Evolutionary conservation across 805 yeast genomes (phyloP), one percentile per base, ranked within the genome.

Genomic region (Ogataea parapolymorpha): DNA sequence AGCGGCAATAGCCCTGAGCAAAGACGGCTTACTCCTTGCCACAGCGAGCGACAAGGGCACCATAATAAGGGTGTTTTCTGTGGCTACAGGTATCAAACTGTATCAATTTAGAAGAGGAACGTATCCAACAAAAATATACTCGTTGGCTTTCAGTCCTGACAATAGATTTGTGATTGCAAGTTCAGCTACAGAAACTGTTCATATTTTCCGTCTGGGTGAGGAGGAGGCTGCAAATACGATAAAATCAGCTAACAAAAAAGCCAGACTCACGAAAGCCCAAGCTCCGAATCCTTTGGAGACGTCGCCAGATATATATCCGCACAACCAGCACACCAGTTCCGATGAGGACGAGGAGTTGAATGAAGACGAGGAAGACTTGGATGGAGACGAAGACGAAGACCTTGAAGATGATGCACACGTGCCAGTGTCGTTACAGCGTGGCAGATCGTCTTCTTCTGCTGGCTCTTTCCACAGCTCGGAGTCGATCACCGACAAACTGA

Each of bases 31-130:
- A 1, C 66, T 89, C 46, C 70, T 91, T 36, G 96, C 97, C 1
- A 88, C 97, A 0, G 95, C 97, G 9, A 87, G 96, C 2, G 85
- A 78, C 41, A 87, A 87, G 58, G 99, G 99, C 3, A 90, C 98
- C 0, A 80, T 93, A 27, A 78, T 91, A 3, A 67, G 98, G 35
- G 82, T 93, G 5, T 93, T 91, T 56, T 72, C 83, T 13, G 85
- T 90, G 0, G 77, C 79, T 5, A 75, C 83, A 0, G 95, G 95
- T 0, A 67, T 72, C 20, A 81, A 82, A 51, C 64, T 87, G 22
- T 81, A 75, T 46, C 93, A 88, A 63, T 87, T 86, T 62, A 71
- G 96, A 49, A 70, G 96, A 54, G 96, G 96, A 2, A 82, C 93
- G 2, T 91, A 91, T 58, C 95, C 95, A 2, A 85, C 98, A 2